Evolutionary conservation across 495 filamentous ascomycete species (phyloP), one percentile per base, ranked within the genome.

Genomic region (Penicillium soppii): DNA sequence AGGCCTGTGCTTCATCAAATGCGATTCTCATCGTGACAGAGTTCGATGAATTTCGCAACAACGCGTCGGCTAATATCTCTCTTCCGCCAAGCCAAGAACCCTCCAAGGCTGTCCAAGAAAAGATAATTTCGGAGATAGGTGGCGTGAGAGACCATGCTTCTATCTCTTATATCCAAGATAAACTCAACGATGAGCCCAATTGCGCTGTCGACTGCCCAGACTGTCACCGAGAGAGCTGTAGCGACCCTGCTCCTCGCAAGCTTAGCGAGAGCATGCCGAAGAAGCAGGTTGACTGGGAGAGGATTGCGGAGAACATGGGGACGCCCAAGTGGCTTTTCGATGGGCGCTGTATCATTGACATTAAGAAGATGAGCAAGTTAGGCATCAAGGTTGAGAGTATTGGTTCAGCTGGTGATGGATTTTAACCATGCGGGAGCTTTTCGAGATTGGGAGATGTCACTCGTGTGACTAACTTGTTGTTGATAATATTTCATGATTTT

Each of bases 301-400:
- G 68, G 12, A 62, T 77, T 16, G 63, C 70, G 1, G 44, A 56
- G 3, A 60, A 69, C n/a, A 88, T 90, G 85, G 70, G 74, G 32
- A 76, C 82, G 35, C 87, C 86, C 1, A 80, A 78, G 46, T 87
- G 81, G 70, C 63, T 89, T 3, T 90, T 90, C 59, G 87, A 90
- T 49, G 87, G 87, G 4, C 74, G 84, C 23, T 80, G 83, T 39
- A 73, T 87, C n/a, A 62, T 89, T 3, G 79, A 88, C 53, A 68
- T 43, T 4, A 38, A 38, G 9, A 35, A 54, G 38, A 58, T 50
- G 54, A 37, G 30, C 5, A 35, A 43, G 12, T 40, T 57, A 4
- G 55, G 55, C 12, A 58, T 58, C 38, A 50, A 50, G 12, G 55
- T 58, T 21, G 55, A 58, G 19, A 52, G 49, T 17, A 58, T 58